Percentiles rank a stretch among this genome's conserved stretches.
These are phyloP conservation scores for Lagenidium sp. DNA, from an alignment of 352 stramenopile species.

Conservation along the genomic window DNA sequence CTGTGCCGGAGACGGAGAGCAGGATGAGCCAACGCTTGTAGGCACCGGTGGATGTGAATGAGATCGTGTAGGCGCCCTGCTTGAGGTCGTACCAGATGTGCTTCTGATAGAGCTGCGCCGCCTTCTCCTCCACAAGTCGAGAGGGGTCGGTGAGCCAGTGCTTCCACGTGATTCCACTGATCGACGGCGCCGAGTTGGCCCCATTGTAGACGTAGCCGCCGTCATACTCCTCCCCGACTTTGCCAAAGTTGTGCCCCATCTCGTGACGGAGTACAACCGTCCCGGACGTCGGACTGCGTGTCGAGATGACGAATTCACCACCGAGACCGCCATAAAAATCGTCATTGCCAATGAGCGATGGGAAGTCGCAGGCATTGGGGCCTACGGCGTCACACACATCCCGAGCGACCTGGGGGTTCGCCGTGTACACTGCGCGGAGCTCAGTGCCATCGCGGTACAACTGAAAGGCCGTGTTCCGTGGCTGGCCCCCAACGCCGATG, in stretches of 20 bases:
- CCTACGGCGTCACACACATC: constrained; percentile 4
- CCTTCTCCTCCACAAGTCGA: constrained; percentile 13
- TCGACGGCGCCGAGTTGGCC: constrained; percentile 15
- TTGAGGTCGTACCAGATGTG: constrained; percentile 31
- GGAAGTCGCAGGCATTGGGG: constrained; percentile 17
- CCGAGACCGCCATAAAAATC: constrained; percentile 25
- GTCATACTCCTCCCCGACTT: constrained; percentile 37
- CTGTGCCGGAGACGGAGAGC: constrained; percentile 16
- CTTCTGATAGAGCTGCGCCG: constrained; percentile 16
- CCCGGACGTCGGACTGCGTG: constrained; percentile 13
- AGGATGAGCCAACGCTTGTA: constrained; percentile 22
- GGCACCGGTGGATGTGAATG: constrained; percentile 18
- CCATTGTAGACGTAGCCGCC: constrained; percentile 24
- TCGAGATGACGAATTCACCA: constrained; percentile 32
- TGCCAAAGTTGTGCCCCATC: constrained; percentile 29
- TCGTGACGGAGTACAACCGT: constrained; percentile 26
- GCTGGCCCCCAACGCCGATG: constrained; percentile 11
- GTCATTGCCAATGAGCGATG: constrained; percentile 29
- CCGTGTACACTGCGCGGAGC: constrained; percentile 11
- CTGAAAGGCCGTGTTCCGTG: constrained; percentile 14
- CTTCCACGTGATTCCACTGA: constrained; percentile 11
- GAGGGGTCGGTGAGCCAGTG: constrained; percentile 24
- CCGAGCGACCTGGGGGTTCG: constrained; percentile 4
- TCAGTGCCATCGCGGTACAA: constrained; percentile 15
- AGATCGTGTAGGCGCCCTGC: constrained; percentile 18